Base-by-base conservation (phyloP, 2,329 filamentous ascomycete species). In the Stemphylium beticola region DNA sequence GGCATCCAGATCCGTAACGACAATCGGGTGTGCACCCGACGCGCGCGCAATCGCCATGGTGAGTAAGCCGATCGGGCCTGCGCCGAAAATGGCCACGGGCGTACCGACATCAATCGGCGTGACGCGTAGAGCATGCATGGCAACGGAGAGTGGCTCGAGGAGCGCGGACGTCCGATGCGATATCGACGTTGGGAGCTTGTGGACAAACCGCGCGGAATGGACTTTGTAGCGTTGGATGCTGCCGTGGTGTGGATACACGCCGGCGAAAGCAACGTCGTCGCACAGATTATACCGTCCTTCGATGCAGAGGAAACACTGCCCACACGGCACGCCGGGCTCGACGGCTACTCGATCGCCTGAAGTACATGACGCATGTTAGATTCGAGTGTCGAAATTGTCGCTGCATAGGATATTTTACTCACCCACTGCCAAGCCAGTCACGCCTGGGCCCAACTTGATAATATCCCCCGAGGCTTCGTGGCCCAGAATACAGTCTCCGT, bases 311-410 rank as follows among this genome's bases (percentile, higher is more conserved):
- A 57, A 56, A 51, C 67, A 71, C 4, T 49, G 51, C 6, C 58
- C 58, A 32, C 64, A 65, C 7, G 62, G 62, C 7, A 68, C 48
- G 4, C 67, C 67, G 5, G 67, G 67, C 33, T 71, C 67, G 12
- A 72, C 60, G 6, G 68, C 67, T 0, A 72, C 68, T 5, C 65
- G 60, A 29, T 72, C 68, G 4, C 67, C 68, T 1, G n/a, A n/a
- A n/a, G n/a, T n/a, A n/a, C n/a, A n/a, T n/a, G n/a, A n/a, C n/a
- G n/a, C n/a, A n/a, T n/a, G n/a, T n/a, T n/a, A n/a, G n/a, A n/a
- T n/a, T n/a, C n/a, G n/a, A n/a, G n/a, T n/a, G n/a, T n/a, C n/a
- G n/a, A n/a, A n/a, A n/a, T n/a, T n/a, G n/a, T n/a, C n/a, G n/a
- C n/a, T n/a, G n/a, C n/a, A n/a, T n/a, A n/a, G n/a, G n/a, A n/a